These are phyloP conservation scores for Grigorovia yakushimaensis DNA, from an alignment of 805 yeast species.

Conservation along the genomic window DNA sequence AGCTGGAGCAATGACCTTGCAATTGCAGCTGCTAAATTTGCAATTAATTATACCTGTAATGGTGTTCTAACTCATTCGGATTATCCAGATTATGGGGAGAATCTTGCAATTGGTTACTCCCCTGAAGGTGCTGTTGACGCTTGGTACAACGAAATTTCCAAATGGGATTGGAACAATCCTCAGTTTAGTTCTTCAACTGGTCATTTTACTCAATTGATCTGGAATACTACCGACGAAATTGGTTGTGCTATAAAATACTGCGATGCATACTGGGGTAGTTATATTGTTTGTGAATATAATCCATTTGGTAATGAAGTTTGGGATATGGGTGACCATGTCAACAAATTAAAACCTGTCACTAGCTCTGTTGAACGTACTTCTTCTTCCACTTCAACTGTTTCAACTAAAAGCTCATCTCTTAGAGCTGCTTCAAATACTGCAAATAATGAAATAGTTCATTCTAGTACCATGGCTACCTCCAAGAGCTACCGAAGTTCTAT, in stretches of 20 bases:
- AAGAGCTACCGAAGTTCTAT: too few species aligned
- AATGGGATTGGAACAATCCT: constrained; percentile 43
- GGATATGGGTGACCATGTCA: constrained; percentile 34
- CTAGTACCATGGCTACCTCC: too few species aligned
- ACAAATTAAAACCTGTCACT: constrained; percentile 4
- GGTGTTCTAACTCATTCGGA: constrained; percentile 46
- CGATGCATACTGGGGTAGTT: constrained; percentile 41
- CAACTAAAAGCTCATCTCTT: background rate
- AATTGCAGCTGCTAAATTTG: constrained; percentile 42
- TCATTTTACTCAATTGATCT: constrained; percentile 72
- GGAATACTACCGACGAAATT: constrained; percentile 50
- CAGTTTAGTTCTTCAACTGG: constrained; percentile 44
- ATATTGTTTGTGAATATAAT: constrained; percentile 65
- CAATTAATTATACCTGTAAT: constrained; percentile 43
- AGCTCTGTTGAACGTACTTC: background rate
- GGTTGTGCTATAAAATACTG: constrained; percentile 69
- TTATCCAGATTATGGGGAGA: constrained; percentile 50
- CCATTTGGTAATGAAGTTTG: constrained; percentile 66
- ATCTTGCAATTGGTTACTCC: constrained; percentile 56
- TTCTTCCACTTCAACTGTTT: background rate
- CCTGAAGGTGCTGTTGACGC: constrained; percentile 45
- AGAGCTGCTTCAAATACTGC: background rate
- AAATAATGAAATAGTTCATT: background rate
- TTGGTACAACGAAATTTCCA: constrained; percentile 60
- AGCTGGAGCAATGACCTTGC: constrained; percentile 41